phyloP scores from a whole-genome alignment of 495 filamentous ascomycete genomes.

The Aspergillus wentii region DNA sequence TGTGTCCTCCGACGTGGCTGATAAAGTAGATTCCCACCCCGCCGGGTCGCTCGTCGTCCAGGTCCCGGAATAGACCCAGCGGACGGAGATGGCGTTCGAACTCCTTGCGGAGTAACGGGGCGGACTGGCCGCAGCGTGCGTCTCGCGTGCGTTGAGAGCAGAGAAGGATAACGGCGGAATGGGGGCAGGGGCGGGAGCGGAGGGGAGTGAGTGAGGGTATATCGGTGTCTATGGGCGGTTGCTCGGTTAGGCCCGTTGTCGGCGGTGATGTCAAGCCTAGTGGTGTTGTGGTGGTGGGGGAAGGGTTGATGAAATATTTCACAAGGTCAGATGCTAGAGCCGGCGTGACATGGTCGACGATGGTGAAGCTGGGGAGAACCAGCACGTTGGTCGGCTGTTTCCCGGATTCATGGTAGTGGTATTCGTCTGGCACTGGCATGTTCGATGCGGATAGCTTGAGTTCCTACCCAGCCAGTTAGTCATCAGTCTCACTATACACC shows the following conservation, averaged over 20 bases:
- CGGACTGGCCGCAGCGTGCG: constrained; percentile 89
- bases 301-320: constrained; percentile 60
- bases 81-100: constrained; percentile 86
- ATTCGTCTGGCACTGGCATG: constrained; percentile 69
- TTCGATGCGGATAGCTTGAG: constrained; percentile 94
- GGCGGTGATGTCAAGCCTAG: constrained; percentile 34
- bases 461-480: constrained; percentile 40
- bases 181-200: constrained; percentile 65
- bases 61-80: constrained; percentile 77
- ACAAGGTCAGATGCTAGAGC: constrained; percentile 69
- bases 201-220: constrained; percentile 45
- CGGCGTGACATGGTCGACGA: constrained; percentile 84
- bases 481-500: neutral
- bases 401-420: constrained; percentile 46
- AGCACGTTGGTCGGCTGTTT: constrained; percentile 76
- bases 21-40: constrained; percentile 96
- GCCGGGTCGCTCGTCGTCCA: constrained; percentile 79
- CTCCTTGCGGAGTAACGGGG: constrained; percentile 79
- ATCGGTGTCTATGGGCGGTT: constrained; percentile 10
- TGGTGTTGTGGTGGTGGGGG: constrained; percentile 71
- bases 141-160: constrained; percentile 92
- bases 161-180: constrained; percentile 81
- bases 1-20: constrained; percentile 90
- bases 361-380: constrained; percentile 80
- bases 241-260: neutral